Conservation (phyloP, 495 filamentous ascomycete genomes). For the Trichocladium uniseriatum region DNA sequence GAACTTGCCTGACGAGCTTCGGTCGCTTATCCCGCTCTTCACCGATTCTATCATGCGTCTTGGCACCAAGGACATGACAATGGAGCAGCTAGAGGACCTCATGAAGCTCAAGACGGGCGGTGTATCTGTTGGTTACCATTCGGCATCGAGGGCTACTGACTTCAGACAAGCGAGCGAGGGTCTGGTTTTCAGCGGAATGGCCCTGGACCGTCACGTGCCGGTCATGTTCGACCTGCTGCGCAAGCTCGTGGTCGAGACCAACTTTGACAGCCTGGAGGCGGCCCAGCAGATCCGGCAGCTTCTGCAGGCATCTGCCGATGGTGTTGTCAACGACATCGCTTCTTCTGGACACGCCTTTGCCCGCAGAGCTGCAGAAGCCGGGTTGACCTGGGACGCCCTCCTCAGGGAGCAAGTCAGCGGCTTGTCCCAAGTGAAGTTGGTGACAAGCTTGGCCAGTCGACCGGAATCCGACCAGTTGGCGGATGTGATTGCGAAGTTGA, state of each 20-base stretch:
- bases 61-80: constrained; percentile 74
- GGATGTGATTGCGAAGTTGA: constrained; percentile 76
- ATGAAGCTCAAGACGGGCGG: constrained; percentile 98
- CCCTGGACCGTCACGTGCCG: constrained; percentile 78
- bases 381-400: constrained; percentile 58
- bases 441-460: constrained; percentile 48
- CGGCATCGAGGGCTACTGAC: constrained; percentile 63
- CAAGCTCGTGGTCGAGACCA: constrained; percentile 71
- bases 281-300: constrained; percentile 76
- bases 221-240: constrained; percentile 83
- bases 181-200: constrained; percentile 70
- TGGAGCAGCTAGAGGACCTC: constrained; percentile 90
- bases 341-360: constrained; percentile 81
- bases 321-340: constrained; percentile 84
- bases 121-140: constrained; percentile 67
- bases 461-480: constrained; percentile 52
- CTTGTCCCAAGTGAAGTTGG: constrained; percentile 80
- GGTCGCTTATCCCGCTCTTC: constrained; percentile 80
- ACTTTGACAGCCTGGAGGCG: constrained; percentile 75
- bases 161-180: constrained; percentile 67
- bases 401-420: constrained; percentile 75
- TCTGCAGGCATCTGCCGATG: constrained; percentile 72
- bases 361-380: constrained; percentile 69
- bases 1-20: constrained; percentile 74
- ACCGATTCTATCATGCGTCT: constrained; percentile 87